Evolutionary conservation across 305 asterid genomes (phyloP).

Genomic region (Fraxinus paxiana): DNA sequence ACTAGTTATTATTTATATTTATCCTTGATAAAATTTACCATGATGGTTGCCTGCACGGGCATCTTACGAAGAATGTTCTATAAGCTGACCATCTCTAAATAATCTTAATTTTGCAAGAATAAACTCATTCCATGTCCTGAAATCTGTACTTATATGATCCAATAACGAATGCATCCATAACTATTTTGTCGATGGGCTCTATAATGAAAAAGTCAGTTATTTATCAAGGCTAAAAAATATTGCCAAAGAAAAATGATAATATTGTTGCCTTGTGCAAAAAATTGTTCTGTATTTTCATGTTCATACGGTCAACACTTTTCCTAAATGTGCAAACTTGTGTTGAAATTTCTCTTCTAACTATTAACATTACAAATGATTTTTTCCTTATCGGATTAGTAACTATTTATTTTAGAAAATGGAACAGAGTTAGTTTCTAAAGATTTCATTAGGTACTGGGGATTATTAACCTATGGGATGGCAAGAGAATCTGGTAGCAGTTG

Average conservation of each 20-base stretch:
- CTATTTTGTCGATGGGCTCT: not conserved
- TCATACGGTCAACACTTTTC: not conserved
- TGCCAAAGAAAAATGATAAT: not conserved
- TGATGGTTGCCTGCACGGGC: not conserved
- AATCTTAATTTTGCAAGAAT: not conserved
- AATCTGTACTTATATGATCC: not conserved
- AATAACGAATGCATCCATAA: not conserved
- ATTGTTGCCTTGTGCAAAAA: not conserved
- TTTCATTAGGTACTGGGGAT: not conserved
- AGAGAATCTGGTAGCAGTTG: constrained; percentile 7
- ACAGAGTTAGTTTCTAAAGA: not conserved
- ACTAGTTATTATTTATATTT: not conserved
- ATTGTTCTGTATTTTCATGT: not conserved
- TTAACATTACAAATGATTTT: not conserved
- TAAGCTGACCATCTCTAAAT: not conserved
- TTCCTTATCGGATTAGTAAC: not conserved
- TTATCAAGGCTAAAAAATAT: not conserved
- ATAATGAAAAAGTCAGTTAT: not conserved
- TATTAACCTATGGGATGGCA: not conserved
- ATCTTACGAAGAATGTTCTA: not conserved
- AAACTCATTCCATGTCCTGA: not conserved
- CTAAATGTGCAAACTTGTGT: not conserved
- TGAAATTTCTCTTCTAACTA: not conserved
- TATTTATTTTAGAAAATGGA: not conserved
- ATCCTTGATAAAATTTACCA: not conserved